Evolutionary conservation across 176 grass and related monocot genomes (phyloP), one percentile per base, ranked within the genome.

Genomic region (Metroxylon sagu): DNA sequence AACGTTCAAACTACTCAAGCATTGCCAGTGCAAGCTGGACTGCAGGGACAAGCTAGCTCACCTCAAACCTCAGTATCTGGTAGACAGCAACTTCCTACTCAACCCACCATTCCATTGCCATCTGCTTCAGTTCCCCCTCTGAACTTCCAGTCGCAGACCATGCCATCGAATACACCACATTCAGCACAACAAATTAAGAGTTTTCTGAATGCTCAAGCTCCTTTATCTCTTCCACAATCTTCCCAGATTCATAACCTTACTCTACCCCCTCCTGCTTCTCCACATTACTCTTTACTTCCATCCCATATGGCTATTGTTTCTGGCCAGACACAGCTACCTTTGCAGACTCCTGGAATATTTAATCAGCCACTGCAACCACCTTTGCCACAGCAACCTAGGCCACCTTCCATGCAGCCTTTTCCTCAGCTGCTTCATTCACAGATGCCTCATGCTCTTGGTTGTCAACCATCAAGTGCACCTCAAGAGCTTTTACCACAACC

Each of bases 351-450:
- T 74, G 87, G 69, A 77, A 66, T 83, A 18, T 88, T 79, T 70
- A 98, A 89, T 71, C 94, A 89, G 58, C 84, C 68, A 56, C 61
- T 88, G 29, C 93, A 82, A 67, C 94, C 85, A 60, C 76, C 84
- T 29, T 65, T 91, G 74, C 87, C 88, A 18, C 85, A 80, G 51
- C 71, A 89, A 52, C 85, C 81, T 64, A 83, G 94, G 79, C 88
- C 77, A 70, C 83, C 57, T 35, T 28, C 80, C 56, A 79, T 82
- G 87, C 87, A 76, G 19, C 49, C 87, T n/a, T 83, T 80, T 61
- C 14, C 64, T 50, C 76, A 83, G 56, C 82, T 79, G 61, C 82
- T 82, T 57, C 82, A 86, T 71, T 69, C 69, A 1, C 85, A 88
- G 75, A 57, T 76, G 53, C 51, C 80, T 61, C 78, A 49, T 79